These are phyloP conservation scores for Eimeria zaria DNA, from an alignment of 169 alveolate species.

Conservation along the genomic window DNA sequence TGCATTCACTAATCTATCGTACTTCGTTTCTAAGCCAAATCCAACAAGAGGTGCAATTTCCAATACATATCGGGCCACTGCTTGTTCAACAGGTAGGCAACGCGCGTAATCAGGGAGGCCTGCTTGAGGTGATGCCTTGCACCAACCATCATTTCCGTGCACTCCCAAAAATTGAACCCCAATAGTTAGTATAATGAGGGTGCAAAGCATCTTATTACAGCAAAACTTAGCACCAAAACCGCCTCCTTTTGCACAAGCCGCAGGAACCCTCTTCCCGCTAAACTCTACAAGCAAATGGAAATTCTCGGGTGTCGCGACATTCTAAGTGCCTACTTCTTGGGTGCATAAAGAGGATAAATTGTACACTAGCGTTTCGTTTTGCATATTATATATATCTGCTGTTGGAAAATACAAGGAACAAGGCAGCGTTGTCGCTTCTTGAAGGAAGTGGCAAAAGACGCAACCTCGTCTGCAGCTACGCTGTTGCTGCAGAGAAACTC, in stretches of 20 bases:
- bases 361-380: too few relatives aligned
- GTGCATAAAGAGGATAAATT: not conserved
- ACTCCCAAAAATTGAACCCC: not conserved
- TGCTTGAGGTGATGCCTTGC: conserved; percentile 93
- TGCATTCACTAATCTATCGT: not conserved
- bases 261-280: not conserved
- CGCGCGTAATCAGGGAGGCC: conserved; percentile 93
- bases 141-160: conserved; percentile 90
- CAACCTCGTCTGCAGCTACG: not conserved
- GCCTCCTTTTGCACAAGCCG: not conserved
- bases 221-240: not conserved
- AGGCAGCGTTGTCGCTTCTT: too few relatives aligned
- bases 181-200: not conserved
- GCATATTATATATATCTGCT: too few relatives aligned
- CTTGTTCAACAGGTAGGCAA: conserved; percentile 93
- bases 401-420: not conserved
- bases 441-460: not conserved
- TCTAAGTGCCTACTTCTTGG: not conserved
- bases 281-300: not conserved
- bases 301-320: conserved; percentile 4
- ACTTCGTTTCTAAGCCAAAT: conserved; percentile 90
- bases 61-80: conserved; percentile 91
- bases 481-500: not conserved
- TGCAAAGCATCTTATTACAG: not conserved
- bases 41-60: conserved; percentile 91